Evolutionary conservation across 1,139 yeast species (phyloP), one percentile per base, ranked within the genome.

Genomic region (Yamadazyma sp.): DNA sequence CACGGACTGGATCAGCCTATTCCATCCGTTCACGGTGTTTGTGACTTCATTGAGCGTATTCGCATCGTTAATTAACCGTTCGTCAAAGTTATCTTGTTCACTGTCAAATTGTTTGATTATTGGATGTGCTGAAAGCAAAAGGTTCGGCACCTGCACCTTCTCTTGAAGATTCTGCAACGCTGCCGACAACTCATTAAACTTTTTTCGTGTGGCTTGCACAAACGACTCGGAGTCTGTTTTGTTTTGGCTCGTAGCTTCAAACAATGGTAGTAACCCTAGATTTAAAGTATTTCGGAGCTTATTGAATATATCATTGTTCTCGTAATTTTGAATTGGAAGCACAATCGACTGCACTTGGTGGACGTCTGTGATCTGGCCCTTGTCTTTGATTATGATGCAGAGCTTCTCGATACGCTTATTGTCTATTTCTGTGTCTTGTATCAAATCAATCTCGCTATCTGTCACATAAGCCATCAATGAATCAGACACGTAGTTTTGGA

Each of bases 141-240:
- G 59, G 47, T 85, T 80, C 0, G 96, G 96, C 1, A 80, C 73
- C 39, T 80, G 85, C 20, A 84, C 76, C 31, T 78, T 71, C 45
- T 82, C 86, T 46, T 84, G 85, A 21, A 87, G 62, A 53, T 83
- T 83, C 45, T 81, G 80, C 25, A 89, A 65, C 0, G 94, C 80
- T 12, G 78, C 56, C 1, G 86, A 78, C 22, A 88, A 63, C 45
- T 87, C 96, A 25, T 76, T 75, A 41, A 89, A 73, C 52, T 82
- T 86, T 55, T 78, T 81, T 43, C 76, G 76, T 1, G 88, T 72
- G 7, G 61, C 47, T 3, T 62, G 56, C 5, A 79, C 37, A 32
- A 43, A 43, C 11, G 44, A 29, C 23, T 46, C 46, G 2, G 42
- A 38, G 4, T 40, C 39, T 3, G 26, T 7, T 20, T 35, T 35